phyloP scores from a whole-genome alignment of 2,329 filamentous ascomycete species.

The Tolypocladium album region DNA sequence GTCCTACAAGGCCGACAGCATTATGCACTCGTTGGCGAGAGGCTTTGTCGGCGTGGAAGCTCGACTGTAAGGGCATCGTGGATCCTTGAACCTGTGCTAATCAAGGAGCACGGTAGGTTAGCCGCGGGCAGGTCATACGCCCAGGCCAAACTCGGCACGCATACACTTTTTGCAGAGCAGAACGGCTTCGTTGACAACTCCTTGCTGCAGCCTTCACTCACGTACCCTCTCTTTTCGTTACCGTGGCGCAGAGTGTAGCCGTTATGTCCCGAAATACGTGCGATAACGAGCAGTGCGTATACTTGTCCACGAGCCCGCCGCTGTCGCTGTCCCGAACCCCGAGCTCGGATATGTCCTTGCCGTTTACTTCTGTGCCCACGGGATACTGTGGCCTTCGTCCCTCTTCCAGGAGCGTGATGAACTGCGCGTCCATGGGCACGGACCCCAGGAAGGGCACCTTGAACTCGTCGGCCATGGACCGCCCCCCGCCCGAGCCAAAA shows the following conservation, averaged over 20 bases:
- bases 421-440: slow-evolving; percentile 87
- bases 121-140: neutral
- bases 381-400: slow-evolving; percentile 55
- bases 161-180: too few relatives aligned
- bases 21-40: neutral
- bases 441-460: slow-evolving; percentile 72
- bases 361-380: slow-evolving; percentile 51
- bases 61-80: neutral
- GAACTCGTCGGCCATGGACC: slow-evolving; percentile 82
- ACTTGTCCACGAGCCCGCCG: slow-evolving; percentile 53
- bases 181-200: neutral
- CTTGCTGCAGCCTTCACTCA: neutral
- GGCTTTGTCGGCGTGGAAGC: too few relatives aligned
- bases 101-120: neutral
- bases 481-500: slow-evolving; percentile 83
- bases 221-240: neutral
- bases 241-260: slow-evolving; percentile 9
- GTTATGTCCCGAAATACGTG: slow-evolving; percentile 59
- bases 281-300: slow-evolving; percentile 58
- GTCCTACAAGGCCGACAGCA: neutral
- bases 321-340: slow-evolving; percentile 3
- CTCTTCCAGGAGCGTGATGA: slow-evolving; percentile 78
- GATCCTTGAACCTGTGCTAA: neutral
- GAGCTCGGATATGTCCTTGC: slow-evolving; percentile 34
- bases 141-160: neutral